These are phyloP conservation scores for Phoenix dactylifera DNA, from an alignment of 176 grass and related monocot species.

Conservation along the genomic window DNA sequence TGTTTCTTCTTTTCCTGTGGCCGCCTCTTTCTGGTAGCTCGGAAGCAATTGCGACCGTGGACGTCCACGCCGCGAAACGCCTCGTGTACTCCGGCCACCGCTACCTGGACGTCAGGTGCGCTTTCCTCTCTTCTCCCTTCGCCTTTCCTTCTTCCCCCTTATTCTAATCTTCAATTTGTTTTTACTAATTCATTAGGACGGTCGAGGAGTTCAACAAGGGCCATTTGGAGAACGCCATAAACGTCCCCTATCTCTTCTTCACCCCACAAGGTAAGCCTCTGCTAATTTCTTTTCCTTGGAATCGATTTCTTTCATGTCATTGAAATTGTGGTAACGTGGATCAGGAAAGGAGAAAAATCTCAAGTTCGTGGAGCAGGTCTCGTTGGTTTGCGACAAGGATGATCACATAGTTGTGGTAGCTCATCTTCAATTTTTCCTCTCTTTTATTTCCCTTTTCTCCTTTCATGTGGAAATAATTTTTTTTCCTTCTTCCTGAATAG, in stretches of 20 bases:
- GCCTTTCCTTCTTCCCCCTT: background rate
- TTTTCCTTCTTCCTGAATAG: background rate
- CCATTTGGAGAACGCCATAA: constrained; percentile 34
- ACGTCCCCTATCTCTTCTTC: constrained; percentile 66
- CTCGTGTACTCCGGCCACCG: constrained; percentile 36
- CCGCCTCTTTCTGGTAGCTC: background rate
- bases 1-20: too few relatives aligned
- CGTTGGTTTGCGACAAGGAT: constrained; percentile 38
- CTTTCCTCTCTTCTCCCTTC: background rate
- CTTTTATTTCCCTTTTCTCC: too few relatives aligned
- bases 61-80: constrained; percentile 26
- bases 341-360: constrained; percentile 65
- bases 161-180: too few relatives aligned
- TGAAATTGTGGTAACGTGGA: background rate
- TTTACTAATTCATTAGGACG: constrained; percentile 16
- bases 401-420: constrained; percentile 57
- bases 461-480: too few relatives aligned
- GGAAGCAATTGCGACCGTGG: constrained; percentile 23
- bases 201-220: constrained; percentile 59
- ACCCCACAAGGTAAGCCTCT: constrained; percentile 43
- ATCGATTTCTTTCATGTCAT: background rate
- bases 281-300: background rate
- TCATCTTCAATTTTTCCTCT: background rate
- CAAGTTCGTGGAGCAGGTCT: constrained; percentile 44
- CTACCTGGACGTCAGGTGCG: constrained; percentile 63